A percentile compares a stretch with the other conserved stretches of the same genome.
Evolutionary conservation across 306 rosid genomes (phyloP).

Genomic region (Begonia masoniana): DNA sequence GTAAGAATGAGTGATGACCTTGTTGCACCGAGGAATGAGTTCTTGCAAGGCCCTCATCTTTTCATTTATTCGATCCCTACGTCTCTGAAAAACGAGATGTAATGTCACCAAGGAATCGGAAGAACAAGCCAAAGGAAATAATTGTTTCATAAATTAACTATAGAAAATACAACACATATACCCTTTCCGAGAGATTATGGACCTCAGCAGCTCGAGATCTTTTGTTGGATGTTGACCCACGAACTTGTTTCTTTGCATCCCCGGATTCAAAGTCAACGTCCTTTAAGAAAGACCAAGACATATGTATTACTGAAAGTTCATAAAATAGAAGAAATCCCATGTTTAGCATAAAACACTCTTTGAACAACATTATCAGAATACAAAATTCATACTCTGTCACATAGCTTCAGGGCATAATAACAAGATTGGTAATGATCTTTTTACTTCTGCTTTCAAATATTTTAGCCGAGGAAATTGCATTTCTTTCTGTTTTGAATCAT

Average conservation of each 20-base stretch:
- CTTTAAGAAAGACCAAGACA: constrained; percentile 3
- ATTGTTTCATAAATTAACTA: background rate
- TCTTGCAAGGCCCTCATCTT: constrained; percentile 87
- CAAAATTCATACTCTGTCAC: no score
- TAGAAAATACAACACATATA: constrained; percentile 11
- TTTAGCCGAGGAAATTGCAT: no score
- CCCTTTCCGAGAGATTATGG: constrained; percentile 97
- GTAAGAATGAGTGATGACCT: constrained; percentile 19
- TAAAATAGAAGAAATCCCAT: no score
- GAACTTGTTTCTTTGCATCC: constrained; percentile 38
- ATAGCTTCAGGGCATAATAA: no score
- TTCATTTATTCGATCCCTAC: constrained; percentile 91
- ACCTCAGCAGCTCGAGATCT: constrained; percentile 80
- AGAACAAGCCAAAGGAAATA: background rate
- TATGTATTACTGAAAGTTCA: no score
- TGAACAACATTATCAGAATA: no score
- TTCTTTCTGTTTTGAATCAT: no score
- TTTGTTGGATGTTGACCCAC: constrained; percentile 45
- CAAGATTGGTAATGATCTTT: no score
- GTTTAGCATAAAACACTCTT: no score
- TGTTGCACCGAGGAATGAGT: constrained; percentile 84
- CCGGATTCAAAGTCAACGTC: constrained; percentile 43
- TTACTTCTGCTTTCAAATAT: no score
- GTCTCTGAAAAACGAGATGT: constrained; percentile 38
- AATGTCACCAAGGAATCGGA: constrained; percentile 6